Percentiles rank a stretch among this genome's conserved stretches.
These are phyloP conservation scores for Centrapalus pauciflorus DNA, from an alignment of 129 eudicot species.

Conservation along the genomic window DNA sequence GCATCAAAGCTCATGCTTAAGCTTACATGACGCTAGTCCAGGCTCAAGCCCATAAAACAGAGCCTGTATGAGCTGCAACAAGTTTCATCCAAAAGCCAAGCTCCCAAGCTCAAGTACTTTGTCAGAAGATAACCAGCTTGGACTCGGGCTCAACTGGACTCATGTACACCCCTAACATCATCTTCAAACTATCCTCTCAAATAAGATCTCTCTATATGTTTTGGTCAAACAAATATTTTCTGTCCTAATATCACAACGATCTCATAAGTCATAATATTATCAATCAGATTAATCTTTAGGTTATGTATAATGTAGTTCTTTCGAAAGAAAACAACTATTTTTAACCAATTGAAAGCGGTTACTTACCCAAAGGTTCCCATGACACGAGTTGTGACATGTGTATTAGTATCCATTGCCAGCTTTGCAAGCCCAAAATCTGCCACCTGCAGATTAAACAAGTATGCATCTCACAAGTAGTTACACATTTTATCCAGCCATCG, in stretches of 20 bases:
- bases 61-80: not conserved
- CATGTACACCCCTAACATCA: not conserved
- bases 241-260: not conserved
- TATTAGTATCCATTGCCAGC: constrained; percentile 57
- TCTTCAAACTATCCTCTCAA: not conserved
- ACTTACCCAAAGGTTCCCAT: constrained; percentile 82
- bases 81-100: not conserved
- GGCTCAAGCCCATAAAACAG: too few relatives aligned
- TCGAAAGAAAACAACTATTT: not conserved
- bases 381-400: constrained; percentile 81
- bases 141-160: not conserved
- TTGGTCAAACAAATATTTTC: not conserved
- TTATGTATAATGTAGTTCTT: not conserved
- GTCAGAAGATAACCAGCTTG: not conserved
- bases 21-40: too few relatives aligned
- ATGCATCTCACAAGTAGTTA: not conserved
- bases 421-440: constrained; percentile 94
- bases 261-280: not conserved
- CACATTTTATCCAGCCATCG: not conserved
- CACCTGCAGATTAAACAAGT: constrained; percentile 40
- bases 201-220: not conserved
- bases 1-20: not conserved
- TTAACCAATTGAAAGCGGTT: not conserved
- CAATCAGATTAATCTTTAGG: not conserved
- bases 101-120: not conserved